Conservation (phyloP, 306 rosid genomes). For the Quercus glauca region DNA sequence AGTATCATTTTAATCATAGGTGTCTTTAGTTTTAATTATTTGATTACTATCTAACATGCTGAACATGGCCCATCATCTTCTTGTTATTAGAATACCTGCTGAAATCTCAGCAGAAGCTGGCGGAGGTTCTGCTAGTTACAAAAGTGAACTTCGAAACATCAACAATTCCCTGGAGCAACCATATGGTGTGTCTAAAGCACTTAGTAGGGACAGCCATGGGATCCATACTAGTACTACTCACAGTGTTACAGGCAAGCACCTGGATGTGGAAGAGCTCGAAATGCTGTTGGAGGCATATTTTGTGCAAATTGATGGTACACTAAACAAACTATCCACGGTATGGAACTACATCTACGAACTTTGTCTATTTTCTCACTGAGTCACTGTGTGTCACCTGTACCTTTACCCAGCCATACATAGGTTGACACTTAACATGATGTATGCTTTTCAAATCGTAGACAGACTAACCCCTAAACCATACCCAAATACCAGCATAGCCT, state of each 20-base stretch:
- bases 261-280: conserved; percentile 95
- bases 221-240: conserved; percentile 65
- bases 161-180: conserved; percentile 34
- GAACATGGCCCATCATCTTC: conserved; percentile 3
- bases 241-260: conserved; percentile 63
- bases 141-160: conserved; percentile 37
- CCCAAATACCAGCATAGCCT: not conserved
- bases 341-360: not conserved
- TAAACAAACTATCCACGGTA: conserved; percentile 73
- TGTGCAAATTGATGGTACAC: conserved; percentile 91
- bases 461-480: not conserved
- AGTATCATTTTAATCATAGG: conserved; percentile 3
- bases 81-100: conserved; percentile 34
- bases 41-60: not conserved
- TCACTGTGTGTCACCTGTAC: not conserved
- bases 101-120: conserved; percentile 62
- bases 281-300: conserved; percentile 99
- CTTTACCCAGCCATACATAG: not conserved
- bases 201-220: conserved; percentile 59
- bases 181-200: conserved; percentile 24
- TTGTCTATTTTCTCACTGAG: not conserved
- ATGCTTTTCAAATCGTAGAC: not conserved
- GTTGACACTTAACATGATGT: not conserved
- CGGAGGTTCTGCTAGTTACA: conserved; percentile 29
- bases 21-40: not conserved